Evolutionary conservation across 352 stramenopile genomes (phyloP), one percentile per base, ranked within the genome.

Genomic region (Phytophthora palmivora): DNA sequence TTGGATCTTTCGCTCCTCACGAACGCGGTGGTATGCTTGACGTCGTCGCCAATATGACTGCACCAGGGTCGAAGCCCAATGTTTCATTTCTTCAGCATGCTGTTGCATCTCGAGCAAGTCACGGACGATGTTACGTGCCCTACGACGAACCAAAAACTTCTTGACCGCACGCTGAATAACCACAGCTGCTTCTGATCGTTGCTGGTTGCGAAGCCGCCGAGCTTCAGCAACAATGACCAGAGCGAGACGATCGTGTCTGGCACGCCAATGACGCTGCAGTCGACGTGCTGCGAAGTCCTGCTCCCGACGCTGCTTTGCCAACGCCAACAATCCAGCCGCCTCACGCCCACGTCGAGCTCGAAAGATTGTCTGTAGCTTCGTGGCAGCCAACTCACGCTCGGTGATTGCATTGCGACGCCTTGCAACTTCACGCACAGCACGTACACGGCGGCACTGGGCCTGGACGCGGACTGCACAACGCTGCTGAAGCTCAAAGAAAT

Each of bases 31-130:
- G 21, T 67, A 62, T 0, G 83, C 85, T 50, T 82, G 51, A 6
- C 62, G 42, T 9, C 82, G 67, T 34, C 85, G 72, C 79, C 78
- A 94, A 47, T 91, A 75, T 0, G 70, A 65, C 48, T 94, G 85
- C n/a, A 94, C 79, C 18, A 91, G 52, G 6, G 80, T 91, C 16
- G 74, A 78, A 0, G 83, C 85, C 83, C 83, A 94, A 12, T 56
- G 51, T 21, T 89, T 75, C 78, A 94, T 91, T 30, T 89, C 73
- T 38, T 79, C 48, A 18, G 74, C 74, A 15, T 70, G 66, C 32
- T 80, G 63, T 19, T 82, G 76, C 19, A 70, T 45, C 10, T 65
- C 53, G 0, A 87, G 59, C 39, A 94, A 32, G 30, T 78, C 75
- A 3, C 64, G 44, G 65, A 94, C 79, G 2, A 89, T 64, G 3